phyloP scores from a whole-genome alignment of 208 protist species.

The Naegleria gruberi region DNA sequence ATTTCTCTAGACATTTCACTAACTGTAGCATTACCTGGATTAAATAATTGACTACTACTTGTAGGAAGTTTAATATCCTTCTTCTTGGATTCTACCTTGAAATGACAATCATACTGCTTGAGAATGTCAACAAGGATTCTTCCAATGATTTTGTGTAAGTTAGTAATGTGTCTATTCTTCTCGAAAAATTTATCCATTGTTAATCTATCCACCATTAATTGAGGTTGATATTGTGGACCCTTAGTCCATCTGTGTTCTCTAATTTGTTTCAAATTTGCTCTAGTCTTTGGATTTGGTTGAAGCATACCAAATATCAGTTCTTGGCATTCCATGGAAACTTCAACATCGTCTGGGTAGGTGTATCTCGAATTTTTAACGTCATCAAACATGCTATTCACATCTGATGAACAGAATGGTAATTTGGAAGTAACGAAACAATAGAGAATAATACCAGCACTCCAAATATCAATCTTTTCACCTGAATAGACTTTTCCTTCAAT shows the following conservation, averaged over 20 bases:
- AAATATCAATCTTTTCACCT: slow-evolving; percentile 24
- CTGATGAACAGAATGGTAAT: not conserved
- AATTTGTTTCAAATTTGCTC: not conserved
- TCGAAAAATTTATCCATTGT: not conserved
- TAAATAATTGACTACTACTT: not conserved
- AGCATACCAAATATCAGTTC: not conserved
- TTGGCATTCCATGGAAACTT: not conserved
- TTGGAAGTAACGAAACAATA: slow-evolving; percentile 4
- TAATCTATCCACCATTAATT: not conserved
- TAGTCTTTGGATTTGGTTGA: not conserved
- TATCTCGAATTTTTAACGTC: not conserved
- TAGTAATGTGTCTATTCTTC: not conserved
- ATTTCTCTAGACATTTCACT: not conserved
- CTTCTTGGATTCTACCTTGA: not conserved
- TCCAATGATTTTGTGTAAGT: not conserved
- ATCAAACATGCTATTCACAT: slow-evolving; percentile 7
- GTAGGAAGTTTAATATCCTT: not conserved
- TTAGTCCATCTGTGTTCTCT: not conserved
- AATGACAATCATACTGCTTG: not conserved
- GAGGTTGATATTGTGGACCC: not conserved
- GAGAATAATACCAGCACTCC: slow-evolving; percentile 22
- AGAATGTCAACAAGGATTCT: not conserved
- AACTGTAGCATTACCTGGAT: not conserved
- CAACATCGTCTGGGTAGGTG: not conserved
- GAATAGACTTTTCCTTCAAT: slow-evolving; percentile 23